Percentiles rank a stretch among this genome's conserved stretches.
Evolutionary conservation across 2,329 filamentous ascomycete species (phyloP).

Genomic region (Lachnellula suecica): DNA sequence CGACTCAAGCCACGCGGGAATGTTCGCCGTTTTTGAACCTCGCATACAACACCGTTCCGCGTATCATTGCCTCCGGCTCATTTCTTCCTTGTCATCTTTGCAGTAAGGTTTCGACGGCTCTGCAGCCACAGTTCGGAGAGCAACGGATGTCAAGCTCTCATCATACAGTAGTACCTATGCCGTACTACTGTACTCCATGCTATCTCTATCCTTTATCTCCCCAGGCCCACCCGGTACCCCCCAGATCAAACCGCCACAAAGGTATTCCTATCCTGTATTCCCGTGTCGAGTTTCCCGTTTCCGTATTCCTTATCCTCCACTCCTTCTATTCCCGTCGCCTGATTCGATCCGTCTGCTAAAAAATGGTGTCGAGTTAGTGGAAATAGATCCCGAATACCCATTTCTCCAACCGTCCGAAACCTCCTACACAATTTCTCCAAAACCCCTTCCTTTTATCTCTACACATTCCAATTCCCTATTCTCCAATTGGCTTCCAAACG

Average conservation of each 20-base stretch:
- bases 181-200: too few species aligned
- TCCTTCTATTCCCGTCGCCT: constrained; percentile 4
- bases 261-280: not conserved
- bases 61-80: too few species aligned
- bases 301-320: not conserved
- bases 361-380: too few species aligned
- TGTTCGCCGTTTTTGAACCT: constrained; percentile 21
- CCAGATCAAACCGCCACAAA: not conserved
- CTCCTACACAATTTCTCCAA: too few species aligned
- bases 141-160: constrained; percentile 3
- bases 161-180: not conserved
- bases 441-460: not conserved
- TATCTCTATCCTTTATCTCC: too few species aligned
- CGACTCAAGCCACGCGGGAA: constrained; percentile 19
- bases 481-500: too few species aligned
- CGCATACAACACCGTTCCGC: too few species aligned
- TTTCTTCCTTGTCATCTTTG: constrained; percentile 1
- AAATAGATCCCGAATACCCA: too few species aligned
- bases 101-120: not conserved
- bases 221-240: not conserved
- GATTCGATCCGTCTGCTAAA: not conserved
- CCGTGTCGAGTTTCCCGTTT: not conserved
- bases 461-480: too few species aligned
- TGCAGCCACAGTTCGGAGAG: constrained; percentile 6
- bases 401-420: too few species aligned